A percentile compares a stretch with the other conserved stretches of the same genome.
phyloP scores from a whole-genome alignment of 2,329 filamentous ascomycete genomes.

The Arachnomyces sp. region DNA sequence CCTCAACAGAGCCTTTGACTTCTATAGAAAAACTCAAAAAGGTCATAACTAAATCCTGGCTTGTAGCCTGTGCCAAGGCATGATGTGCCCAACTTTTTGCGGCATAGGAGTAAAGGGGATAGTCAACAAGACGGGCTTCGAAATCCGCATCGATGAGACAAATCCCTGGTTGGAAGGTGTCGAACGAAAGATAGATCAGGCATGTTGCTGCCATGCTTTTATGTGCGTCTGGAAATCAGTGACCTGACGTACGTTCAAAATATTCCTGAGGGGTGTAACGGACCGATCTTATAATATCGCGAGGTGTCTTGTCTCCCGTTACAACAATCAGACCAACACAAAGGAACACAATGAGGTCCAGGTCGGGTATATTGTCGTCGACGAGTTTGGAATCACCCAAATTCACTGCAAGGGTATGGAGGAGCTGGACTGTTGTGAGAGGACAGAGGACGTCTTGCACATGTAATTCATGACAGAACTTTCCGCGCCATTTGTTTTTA shows the following conservation, averaged over 20 bases:
- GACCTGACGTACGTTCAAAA: conserved; percentile 29
- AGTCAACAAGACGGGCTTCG: too few species aligned
- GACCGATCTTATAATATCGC: conserved; percentile 19
- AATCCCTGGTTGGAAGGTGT: conserved; percentile 16
- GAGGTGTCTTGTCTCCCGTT: conserved; percentile 4
- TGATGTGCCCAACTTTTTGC: too few species aligned
- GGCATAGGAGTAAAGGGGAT: too few species aligned
- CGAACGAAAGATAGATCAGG: conserved; percentile 25
- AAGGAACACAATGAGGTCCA: conserved; percentile 11
- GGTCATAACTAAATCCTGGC: too few species aligned
- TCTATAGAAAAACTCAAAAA: too few species aligned
- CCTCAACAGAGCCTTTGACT: too few species aligned
- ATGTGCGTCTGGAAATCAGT: conserved; percentile 16
- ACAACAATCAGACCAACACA: conserved; percentile 18
- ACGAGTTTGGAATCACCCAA: conserved; percentile 17
- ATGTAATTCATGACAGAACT: conserved; percentile 8
- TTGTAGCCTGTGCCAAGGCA: too few species aligned
- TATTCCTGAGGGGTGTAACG: conserved; percentile 45
- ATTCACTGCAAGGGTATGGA: conserved; percentile 23
- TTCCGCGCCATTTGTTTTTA: conserved; percentile 4
- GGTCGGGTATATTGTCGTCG: conserved; percentile 16
- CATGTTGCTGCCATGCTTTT: conserved; percentile 18
- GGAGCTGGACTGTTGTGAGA: conserved; percentile 20
- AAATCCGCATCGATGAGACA: conserved; percentile 1
- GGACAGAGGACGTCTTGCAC: conserved; percentile 20